Evolutionary conservation across 1,284 basidiomycete genomes (phyloP).

Genomic region (Ceratobasidium sp.): DNA sequence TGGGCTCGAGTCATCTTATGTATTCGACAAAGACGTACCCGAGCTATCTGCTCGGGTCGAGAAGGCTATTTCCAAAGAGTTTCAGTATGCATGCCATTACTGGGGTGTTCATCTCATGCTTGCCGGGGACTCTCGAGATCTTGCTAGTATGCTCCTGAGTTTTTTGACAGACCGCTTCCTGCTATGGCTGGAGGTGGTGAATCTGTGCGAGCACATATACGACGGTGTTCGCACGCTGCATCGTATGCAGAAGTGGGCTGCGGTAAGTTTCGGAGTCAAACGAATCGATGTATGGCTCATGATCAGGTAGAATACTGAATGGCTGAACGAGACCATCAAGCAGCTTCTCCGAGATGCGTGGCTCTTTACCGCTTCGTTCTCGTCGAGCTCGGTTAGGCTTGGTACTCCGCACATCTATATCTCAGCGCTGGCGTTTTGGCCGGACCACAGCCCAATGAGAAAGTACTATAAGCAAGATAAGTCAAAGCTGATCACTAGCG

Average conservation of each 20-base stretch:
- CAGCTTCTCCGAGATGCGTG: not conserved
- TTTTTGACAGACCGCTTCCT: not conserved
- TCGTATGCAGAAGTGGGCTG: not conserved
- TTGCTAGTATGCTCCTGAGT: not conserved
- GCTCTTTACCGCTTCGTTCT: not conserved
- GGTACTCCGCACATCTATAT: constrained; percentile 29
- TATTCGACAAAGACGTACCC: not conserved
- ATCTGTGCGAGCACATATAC: not conserved
- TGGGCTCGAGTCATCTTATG: not conserved
- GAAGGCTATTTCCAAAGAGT: not conserved
- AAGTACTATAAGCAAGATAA: not conserved
- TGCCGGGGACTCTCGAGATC: not conserved
- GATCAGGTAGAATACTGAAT: not conserved
- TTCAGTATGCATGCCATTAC: not conserved
- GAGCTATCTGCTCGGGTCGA: not conserved
- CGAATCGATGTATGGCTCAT: not conserved
- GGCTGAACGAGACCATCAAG: not conserved
- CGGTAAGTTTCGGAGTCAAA: not conserved
- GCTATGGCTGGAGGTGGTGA: constrained; percentile 28
- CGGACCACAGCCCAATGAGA: not conserved
- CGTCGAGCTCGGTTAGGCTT: not conserved
- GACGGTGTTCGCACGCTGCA: not conserved
- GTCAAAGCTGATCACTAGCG: not conserved
- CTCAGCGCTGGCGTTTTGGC: constrained; percentile 6
- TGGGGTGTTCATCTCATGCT: not conserved